Percentiles rank a stretch among this genome's conserved stretches.
Conservation (phyloP, 768 basidiomycete genomes). For the Stropharia rugosoannulata region DNA sequence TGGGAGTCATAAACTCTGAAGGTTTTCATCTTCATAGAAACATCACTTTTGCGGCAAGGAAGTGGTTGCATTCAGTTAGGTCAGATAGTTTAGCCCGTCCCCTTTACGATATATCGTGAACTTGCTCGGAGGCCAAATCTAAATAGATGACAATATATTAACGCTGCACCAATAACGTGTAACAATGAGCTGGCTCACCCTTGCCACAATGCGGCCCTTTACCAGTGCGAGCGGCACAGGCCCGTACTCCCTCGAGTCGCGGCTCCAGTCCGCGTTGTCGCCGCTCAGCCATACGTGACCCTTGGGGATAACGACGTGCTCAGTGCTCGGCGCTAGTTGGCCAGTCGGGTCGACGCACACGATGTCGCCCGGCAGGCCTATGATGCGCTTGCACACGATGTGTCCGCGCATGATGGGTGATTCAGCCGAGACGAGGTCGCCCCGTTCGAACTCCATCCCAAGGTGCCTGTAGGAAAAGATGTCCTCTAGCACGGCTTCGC, state of each 20-base stretch:
- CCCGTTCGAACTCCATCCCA: slow-evolving; percentile 55
- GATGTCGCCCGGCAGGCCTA: slow-evolving; percentile 88
- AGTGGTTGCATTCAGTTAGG: slow-evolving; percentile 9
- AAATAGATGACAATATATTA: not conserved
- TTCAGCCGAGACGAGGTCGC: slow-evolving; percentile 72
- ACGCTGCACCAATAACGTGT: no score
- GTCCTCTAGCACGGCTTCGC: slow-evolving; percentile 67
- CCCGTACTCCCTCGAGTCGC: slow-evolving; percentile 91
- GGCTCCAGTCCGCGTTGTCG: slow-evolving; percentile 81
- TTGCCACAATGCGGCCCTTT: slow-evolving; percentile 63
- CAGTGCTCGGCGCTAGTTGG: slow-evolving; percentile 54
- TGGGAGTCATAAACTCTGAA: no score
- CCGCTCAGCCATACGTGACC: slow-evolving; percentile 92
- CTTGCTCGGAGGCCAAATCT: slow-evolving; percentile 44
- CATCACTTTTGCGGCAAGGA: no score
- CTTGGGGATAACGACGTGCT: slow-evolving; percentile 77
- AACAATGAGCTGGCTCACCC: slow-evolving; percentile 40
- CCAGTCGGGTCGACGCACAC: slow-evolving; percentile 89
- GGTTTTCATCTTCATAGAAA: no score
- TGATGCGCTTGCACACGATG: slow-evolving; percentile 83
- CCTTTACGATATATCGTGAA: slow-evolving; percentile 43
- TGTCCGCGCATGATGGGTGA: slow-evolving; percentile 69
- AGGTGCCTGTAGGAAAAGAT: slow-evolving; percentile 52
- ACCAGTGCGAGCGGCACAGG: slow-evolving; percentile 84
- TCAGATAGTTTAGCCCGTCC: slow-evolving; percentile 39